Conservation (phyloP, 176 grass and related monocot genomes). For the Musa beccarii region DNA sequence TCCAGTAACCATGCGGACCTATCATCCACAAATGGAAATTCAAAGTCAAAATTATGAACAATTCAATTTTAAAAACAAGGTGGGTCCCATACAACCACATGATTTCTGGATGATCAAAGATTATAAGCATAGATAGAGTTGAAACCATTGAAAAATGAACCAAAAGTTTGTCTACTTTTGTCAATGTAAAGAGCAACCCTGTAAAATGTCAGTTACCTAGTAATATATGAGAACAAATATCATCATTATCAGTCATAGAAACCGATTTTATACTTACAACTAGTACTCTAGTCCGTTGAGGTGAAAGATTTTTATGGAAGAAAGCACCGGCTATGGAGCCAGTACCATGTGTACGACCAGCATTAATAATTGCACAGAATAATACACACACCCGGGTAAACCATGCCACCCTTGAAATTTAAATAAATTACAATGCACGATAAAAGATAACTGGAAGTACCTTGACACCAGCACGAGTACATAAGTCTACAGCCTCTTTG, state of each 20-base stretch:
- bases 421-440: too few relatives aligned
- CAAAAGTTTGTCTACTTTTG: background rate
- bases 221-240: too few relatives aligned
- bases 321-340: background rate
- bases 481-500: slow-evolving; percentile 56
- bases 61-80: too few relatives aligned
- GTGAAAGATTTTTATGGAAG: background rate
- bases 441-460: slow-evolving; percentile 20
- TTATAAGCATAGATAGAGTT: background rate
- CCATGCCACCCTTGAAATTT: background rate
- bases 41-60: background rate
- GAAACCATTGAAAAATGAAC: background rate
- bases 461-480: slow-evolving; percentile 64
- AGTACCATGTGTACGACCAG: background rate
- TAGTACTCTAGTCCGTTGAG: background rate
- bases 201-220: background rate
- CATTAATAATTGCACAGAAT: background rate
- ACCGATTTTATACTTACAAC: too few relatives aligned
- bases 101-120: background rate
- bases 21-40: background rate
- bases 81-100: background rate
- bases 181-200: background rate
- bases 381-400: background rate
- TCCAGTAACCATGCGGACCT: slow-evolving; percentile 96
- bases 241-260: too few relatives aligned